Evolutionary conservation across 2,329 filamentous ascomycete species (phyloP), one percentile per base, ranked within the genome.

Genomic region (Sporothrix phasma): DNA sequence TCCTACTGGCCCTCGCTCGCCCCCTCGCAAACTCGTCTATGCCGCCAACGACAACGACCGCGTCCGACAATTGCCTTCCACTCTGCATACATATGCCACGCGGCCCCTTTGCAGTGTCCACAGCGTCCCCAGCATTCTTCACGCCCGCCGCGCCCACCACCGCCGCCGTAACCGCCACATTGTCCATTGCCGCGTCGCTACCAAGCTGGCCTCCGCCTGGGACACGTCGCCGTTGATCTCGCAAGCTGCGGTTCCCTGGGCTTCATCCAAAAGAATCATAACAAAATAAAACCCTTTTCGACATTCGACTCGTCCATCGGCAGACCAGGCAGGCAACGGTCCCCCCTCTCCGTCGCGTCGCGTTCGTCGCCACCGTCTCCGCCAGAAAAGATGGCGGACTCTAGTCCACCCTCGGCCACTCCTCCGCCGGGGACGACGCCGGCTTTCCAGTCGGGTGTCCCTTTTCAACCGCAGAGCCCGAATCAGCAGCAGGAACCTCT

Each of bases 201-300:
- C 60, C 31, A 39, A 53, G 60, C 60, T 62, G 60, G 60, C 47
- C 29, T 46, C 59, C 60, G 47, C 60, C 60, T 53, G 60, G 60
- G 46, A n/a, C 22, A 53, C 60, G 6, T 34, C 47, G 11, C 24
- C 17, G 15, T 45, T 43, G 26, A 41, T 19, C 47, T 51, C 60
- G 37, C 60, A 37, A 51, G 8, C 46, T n/a, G 46, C 47, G 47
- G 60, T 43, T 62, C 31, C n/a, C 15, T 58, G 47, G 56, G 15
- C 45, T 26, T 8, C 26, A 11, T n/a, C 19, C 3, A n/a, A n/a
- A n/a, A n/a, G n/a, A n/a, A n/a, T n/a, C n/a, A n/a, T n/a, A n/a
- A n/a, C n/a, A n/a, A n/a, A n/a, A n/a, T n/a, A n/a, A n/a, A n/a
- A n/a, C n/a, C 47, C 7, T 53, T 19, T 45, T 47, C 17, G 11